Evolutionary conservation across 2,329 filamentous ascomycete species (phyloP), one percentile per base, ranked within the genome.

Genomic region (Trichophyton benhamiae): DNA sequence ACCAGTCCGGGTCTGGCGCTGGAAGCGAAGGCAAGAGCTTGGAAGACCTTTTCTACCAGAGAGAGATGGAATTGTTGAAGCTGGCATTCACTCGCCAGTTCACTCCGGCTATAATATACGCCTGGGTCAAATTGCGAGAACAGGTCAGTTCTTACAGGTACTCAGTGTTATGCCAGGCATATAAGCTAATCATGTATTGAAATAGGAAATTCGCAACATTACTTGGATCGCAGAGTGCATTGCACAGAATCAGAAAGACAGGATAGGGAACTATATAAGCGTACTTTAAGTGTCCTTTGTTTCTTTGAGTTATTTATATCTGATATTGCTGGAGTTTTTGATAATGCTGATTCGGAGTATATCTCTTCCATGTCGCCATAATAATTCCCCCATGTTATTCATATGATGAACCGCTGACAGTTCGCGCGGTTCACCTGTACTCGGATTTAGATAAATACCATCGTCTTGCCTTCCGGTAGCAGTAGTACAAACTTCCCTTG

Each of bases 171-270:
- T 38, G 2, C 9, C 8, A 38, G 9, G 9, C 33, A 13, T 38
- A 38, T 38, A 9, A 65, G 77, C 62, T 11, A 36, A 25, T 15
- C 20, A 6, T 25, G 38, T 53, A 58, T 38, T 13, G 3, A 20
- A 2, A 20, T 65, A 97, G 91, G 94, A 99, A 87, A 96, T 97
- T 70, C 88, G 94, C 67, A 99, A 99, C 77, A 96, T 99, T 71
- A 97, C 94, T 59, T 99, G 94, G 94, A 99, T 99, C 75, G 88
- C 94, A 22, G 94, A 99, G 77, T 99, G 94, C 78, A 99, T 99
- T 82, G 94, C 94, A 61, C 94, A 99, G 78, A 96, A 96, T 80
- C 94, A 99, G 78, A 99, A 99, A 80, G 94, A 99, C 76, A 85
- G 94, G 72, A 97, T 99, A 74, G 88, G 89, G 69, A 99, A 97